These are phyloP conservation scores for Penicillium maclennaniae DNA, from an alignment of 495 filamentous ascomycete species.

Conservation along the genomic window DNA sequence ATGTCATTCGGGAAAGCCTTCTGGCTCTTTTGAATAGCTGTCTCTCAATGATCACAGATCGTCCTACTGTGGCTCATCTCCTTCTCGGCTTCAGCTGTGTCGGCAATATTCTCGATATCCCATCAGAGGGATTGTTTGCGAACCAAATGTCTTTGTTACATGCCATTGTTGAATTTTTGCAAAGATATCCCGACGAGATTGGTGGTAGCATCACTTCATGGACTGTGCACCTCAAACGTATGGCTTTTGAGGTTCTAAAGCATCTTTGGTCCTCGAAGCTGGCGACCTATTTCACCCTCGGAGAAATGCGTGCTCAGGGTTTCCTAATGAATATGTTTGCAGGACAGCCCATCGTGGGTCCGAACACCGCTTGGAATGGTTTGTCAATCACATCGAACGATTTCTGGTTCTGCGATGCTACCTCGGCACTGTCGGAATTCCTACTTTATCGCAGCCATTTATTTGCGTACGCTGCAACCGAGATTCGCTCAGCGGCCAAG, in stretches of 20 bases:
- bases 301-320: constrained; percentile 70
- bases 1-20: constrained; percentile 71
- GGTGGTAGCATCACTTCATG: constrained; percentile 65
- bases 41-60: constrained; percentile 62
- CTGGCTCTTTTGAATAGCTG: constrained; percentile 79
- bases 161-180: constrained; percentile 61
- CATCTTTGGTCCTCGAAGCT: constrained; percentile 80
- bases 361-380: constrained; percentile 67
- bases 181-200: constrained; percentile 57
- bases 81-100: constrained; percentile 82
- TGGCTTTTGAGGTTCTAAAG: constrained; percentile 71
- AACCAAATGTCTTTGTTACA: constrained; percentile 75
- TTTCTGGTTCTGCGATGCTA: constrained; percentile 62
- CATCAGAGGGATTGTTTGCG: constrained; percentile 60
- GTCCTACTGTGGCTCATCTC: constrained; percentile 82
- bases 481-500: constrained; percentile 72
- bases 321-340: constrained; percentile 69
- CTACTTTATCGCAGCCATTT: constrained; percentile 67
- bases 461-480: constrained; percentile 77
- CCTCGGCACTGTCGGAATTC: constrained; percentile 66
- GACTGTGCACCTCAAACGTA: constrained; percentile 67
- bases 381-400: constrained; percentile 48
- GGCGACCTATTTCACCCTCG: constrained; percentile 67
- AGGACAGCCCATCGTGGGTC: constrained; percentile 58
- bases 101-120: constrained; percentile 59